Percentiles rank a stretch among this genome's conserved stretches.
These are phyloP conservation scores for Aspergillus pseudoglaucus DNA, from an alignment of 2,329 filamentous ascomycete species.

Conservation along the genomic window DNA sequence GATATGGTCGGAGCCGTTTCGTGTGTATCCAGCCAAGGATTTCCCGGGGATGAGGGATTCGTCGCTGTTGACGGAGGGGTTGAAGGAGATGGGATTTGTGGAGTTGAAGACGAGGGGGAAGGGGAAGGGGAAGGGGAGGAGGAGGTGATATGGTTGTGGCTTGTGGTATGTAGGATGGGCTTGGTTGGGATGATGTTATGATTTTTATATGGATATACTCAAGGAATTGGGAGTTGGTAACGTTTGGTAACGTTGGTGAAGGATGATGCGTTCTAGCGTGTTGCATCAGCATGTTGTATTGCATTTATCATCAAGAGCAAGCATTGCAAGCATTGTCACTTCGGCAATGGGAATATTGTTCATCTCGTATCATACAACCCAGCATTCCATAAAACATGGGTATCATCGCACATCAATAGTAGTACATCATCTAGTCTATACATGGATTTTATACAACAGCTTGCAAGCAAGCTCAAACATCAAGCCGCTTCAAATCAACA, in stretches of 20 bases:
- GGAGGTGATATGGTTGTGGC: constrained; percentile 8
- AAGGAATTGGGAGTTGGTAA: too few species aligned
- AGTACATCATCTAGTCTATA: not conserved
- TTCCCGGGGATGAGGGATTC: constrained; percentile 40
- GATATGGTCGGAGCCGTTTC: constrained; percentile 36
- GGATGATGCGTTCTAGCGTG: not conserved
- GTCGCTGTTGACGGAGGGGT: constrained; percentile 29
- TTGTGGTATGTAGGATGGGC: not conserved
- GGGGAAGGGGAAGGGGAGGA: constrained; percentile 28
- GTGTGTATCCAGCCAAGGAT: constrained; percentile 38
- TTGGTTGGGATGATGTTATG: not conserved
- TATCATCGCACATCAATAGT: not conserved
- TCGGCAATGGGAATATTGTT: not conserved
- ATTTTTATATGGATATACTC: too few species aligned
- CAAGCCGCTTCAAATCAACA: constrained; percentile 14
- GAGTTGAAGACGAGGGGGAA: constrained; percentile 37
- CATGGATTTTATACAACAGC: not conserved
- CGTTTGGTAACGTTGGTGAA: too few species aligned
- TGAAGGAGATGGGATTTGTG: constrained; percentile 36
- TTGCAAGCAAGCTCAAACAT: constrained; percentile 11
- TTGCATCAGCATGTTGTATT: not conserved
- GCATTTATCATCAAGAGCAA: not conserved
- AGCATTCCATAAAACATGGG: not conserved
- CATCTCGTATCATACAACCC: not conserved
- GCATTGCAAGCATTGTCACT: too few species aligned